Percentiles rank a stretch among this genome's conserved stretches.
Evolutionary conservation across 495 filamentous ascomycete genomes (phyloP).

Genomic region (Xanthoparmelia taractica): DNA sequence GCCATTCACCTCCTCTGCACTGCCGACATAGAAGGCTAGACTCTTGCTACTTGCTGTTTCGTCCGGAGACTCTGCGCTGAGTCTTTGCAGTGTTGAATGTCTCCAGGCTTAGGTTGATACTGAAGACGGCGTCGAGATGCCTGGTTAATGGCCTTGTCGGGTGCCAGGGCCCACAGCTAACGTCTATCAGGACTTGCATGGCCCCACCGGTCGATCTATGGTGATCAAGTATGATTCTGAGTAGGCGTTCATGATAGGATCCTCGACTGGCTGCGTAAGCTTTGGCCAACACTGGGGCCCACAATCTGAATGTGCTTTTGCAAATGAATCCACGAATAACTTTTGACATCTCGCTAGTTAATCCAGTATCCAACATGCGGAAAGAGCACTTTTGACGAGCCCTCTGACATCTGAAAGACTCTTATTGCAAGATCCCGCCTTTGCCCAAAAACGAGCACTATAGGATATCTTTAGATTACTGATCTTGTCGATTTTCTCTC

Average conservation of each 20-base stretch:
- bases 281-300: slow-evolving; percentile 37
- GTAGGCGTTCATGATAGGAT: slow-evolving; percentile 38
- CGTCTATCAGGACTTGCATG: slow-evolving; percentile 42
- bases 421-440: neutral
- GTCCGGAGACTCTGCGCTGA: slow-evolving; percentile 30
- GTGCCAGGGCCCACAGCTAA: slow-evolving; percentile 50
- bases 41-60: slow-evolving; percentile 21
- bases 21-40: slow-evolving; percentile 40
- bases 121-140: slow-evolving; percentile 41
- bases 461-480: neutral
- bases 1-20: slow-evolving; percentile 40
- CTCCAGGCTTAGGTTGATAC: slow-evolving; percentile 44
- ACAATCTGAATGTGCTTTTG: slow-evolving; percentile 41
- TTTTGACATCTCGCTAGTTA: no score
- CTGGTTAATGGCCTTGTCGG: slow-evolving; percentile 35
- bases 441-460: no score
- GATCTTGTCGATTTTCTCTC: no score
- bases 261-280: slow-evolving; percentile 39
- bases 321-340: no score
- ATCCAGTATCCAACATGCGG: no score
- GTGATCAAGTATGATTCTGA: slow-evolving; percentile 41
- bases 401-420: no score
- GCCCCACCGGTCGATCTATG: slow-evolving; percentile 44
- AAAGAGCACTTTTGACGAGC: no score
- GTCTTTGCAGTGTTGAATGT: slow-evolving; percentile 46